These are phyloP conservation scores for Eucalyptus viminalis DNA, from an alignment of 345 rosid species.

Conservation along the genomic window DNA sequence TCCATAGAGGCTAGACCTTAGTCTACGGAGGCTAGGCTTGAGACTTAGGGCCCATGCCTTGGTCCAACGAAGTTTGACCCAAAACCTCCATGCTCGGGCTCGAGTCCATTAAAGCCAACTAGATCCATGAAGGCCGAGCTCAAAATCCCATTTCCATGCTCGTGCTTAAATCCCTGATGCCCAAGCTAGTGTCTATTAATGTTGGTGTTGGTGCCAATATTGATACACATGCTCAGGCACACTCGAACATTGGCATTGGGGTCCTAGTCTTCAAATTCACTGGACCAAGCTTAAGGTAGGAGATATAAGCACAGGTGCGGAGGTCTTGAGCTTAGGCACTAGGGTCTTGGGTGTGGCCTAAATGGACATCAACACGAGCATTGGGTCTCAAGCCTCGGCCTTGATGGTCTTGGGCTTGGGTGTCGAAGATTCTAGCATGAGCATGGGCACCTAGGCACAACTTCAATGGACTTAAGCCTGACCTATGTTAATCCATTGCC, in stretches of 20 bases:
- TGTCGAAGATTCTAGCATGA: accelerated
- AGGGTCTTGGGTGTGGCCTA: not conserved
- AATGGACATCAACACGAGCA: not conserved
- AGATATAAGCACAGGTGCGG: not conserved
- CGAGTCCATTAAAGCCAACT: not conserved
- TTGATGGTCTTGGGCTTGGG: not conserved
- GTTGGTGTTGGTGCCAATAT: too few species aligned
- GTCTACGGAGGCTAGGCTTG: accelerated
- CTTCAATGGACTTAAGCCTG: accelerated
- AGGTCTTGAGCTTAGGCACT: not conserved
- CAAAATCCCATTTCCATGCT: not conserved
- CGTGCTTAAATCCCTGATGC: not conserved
- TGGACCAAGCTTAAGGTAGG: not conserved
- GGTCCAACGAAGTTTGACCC: not conserved
- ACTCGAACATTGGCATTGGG: not conserved
- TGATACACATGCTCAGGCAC: not conserved
- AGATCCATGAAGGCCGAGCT: not conserved
- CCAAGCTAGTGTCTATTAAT: not conserved
- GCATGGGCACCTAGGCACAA: not conserved
- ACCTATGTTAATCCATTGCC: not conserved
- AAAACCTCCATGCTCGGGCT: not conserved
- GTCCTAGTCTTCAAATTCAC: accelerated
- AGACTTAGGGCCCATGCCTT: not conserved
- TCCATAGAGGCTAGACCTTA: not conserved
- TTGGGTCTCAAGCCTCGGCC: not conserved